Evolutionary conservation across 108 stramenopile species (phyloP), one percentile per base, ranked within the genome.

Genomic region (Aureococcus anophagefferens): DNA sequence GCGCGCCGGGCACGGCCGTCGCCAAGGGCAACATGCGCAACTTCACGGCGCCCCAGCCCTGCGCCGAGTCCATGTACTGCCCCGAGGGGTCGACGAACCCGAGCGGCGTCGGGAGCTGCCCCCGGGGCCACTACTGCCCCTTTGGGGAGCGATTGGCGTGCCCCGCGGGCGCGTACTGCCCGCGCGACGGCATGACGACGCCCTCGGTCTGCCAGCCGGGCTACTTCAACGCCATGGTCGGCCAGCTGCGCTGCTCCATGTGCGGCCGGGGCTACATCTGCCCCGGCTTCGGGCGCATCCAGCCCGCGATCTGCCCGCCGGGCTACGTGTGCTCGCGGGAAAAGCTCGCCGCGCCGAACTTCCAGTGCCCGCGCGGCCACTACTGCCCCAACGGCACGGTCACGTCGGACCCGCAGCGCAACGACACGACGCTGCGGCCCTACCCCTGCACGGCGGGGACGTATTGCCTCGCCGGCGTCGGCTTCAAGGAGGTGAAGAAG

Each of bases 361-460:
- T 76, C 16, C 59, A 59, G 30, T 88, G 89, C 70, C 87, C 89
- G 30, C 87, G 87, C 35, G 91, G 91, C 15, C 91, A 87, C 68
- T 93, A 89, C 76, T 93, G 92, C 71, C 79, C 66, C 46, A 88
- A 82, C 68, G 91, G 91, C 31, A 91, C 92, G 33, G 51, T 83
- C 62, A 91, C 92, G 14, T 76, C 77, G 46, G 87, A 88, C 32
- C 84, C 84, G 25, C 85, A 85, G 68, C 73, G 87, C 15, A 88
- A 88, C 63, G 87, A 88, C 66, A 86, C 87, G 14, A 84, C 86
- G n/a, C 63, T 86, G n/a, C 68, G 87, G 4, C 85, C 87, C 29
- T 87, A 87, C 73, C 82, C 87, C 13, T 87, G 87, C 72, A 37
- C 74, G 11, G 81, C 87, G 5, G 87, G 87, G 0, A 81, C 84